Conservation (phyloP, 164 flowering plant species). For the Echeveria elegans region DNA sequence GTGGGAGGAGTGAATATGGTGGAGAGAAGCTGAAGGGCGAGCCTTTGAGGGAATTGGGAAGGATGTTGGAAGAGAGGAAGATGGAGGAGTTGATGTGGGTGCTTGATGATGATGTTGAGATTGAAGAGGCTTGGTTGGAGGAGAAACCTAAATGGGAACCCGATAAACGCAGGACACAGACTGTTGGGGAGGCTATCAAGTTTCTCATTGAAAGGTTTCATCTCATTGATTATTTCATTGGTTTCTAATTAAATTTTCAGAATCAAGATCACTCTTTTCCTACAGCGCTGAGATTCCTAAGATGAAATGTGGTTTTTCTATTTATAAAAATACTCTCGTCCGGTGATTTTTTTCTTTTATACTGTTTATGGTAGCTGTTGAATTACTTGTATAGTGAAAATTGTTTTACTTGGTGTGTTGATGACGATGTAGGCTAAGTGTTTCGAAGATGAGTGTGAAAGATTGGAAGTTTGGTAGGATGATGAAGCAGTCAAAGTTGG, state of each 20-base stretch:
- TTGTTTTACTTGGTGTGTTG: background rate
- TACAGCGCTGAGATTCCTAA: background rate
- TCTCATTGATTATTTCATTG: background rate
- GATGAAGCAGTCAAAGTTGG: constrained; percentile 71
- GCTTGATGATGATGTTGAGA: constrained; percentile 54
- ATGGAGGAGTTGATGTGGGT: constrained; percentile 39
- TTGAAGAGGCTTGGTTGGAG: constrained; percentile 28
- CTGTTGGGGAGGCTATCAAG: constrained; percentile 41
- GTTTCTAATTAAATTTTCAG: no score
- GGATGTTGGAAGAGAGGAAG: constrained; percentile 43
- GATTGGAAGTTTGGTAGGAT: constrained; percentile 86
- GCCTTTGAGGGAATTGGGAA: constrained; percentile 55
- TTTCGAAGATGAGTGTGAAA: constrained; percentile 29
- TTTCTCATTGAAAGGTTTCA: constrained; percentile 59
- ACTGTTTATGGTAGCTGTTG: background rate
- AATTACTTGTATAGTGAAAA: background rate
- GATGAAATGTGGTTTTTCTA: background rate
- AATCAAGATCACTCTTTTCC: background rate
- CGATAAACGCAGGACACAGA: constrained; percentile 21
- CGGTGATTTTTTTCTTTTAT: background rate
- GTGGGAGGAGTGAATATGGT: constrained; percentile 26
- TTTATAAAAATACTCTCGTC: background rate
- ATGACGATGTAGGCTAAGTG: constrained; percentile 41
- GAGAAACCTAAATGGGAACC: constrained; percentile 14
- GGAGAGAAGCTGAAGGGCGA: constrained; percentile 47